A percentile compares a stretch with the other conserved stretches of the same genome.
Conservation (phyloP, 2,329 filamentous ascomycete genomes). For the Pseudomassariella vexata region DNA sequence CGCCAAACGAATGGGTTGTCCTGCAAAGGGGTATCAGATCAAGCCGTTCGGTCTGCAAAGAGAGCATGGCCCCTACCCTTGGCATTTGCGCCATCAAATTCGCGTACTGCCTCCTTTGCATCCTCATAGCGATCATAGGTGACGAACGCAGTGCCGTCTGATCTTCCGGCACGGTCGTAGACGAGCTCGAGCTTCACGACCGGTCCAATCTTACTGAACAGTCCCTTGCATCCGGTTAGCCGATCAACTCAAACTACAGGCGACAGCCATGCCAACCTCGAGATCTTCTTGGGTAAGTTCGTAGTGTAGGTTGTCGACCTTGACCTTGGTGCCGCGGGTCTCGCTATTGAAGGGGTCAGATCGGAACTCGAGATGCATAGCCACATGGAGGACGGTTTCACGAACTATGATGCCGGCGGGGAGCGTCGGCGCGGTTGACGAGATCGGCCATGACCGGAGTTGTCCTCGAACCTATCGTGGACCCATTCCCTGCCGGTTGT, state of each 20-base stretch:
- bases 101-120: slow-evolving; percentile 66
- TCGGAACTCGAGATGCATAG: too few relatives aligned
- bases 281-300: slow-evolving; percentile 82
- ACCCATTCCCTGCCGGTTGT: slow-evolving; percentile 68
- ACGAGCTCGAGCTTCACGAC: slow-evolving; percentile 63
- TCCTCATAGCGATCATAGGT: slow-evolving; percentile 69
- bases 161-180: slow-evolving; percentile 86
- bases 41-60: too few relatives aligned
- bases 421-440: slow-evolving; percentile 22
- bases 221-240: slow-evolving; percentile 50
- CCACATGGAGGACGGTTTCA: too few relatives aligned
- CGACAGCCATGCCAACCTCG: slow-evolving; percentile 45
- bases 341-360: slow-evolving; percentile 38
- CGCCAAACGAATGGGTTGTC: slow-evolving; percentile 73
- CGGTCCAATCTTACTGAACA: slow-evolving; percentile 74
- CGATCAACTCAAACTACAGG: background rate
- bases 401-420: slow-evolving; percentile 26
- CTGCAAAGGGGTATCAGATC: slow-evolving; percentile 26
- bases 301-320: slow-evolving; percentile 88
- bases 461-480: slow-evolving; percentile 81
- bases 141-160: slow-evolving; percentile 77
- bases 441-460: slow-evolving; percentile 11
- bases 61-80: slow-evolving; percentile 48
- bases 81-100: slow-evolving; percentile 87
- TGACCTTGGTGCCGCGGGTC: slow-evolving; percentile 61